Percentiles rank a stretch among this genome's conserved stretches.
Evolutionary conservation across 257 asterid genomes (phyloP).

Genomic region (Lithospermum erythrorhizon): DNA sequence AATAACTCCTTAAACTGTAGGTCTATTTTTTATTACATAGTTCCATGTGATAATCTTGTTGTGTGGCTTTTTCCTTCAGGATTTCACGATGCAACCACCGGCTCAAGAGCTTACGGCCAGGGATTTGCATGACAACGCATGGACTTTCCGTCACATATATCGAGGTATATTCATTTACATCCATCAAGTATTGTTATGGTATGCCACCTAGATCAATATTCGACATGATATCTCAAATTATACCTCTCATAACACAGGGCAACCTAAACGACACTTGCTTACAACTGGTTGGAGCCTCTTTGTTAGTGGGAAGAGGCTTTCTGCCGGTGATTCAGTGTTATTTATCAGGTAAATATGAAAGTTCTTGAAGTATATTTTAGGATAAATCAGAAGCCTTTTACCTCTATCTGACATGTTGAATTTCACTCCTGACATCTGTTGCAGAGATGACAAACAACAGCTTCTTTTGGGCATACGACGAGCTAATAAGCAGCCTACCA

Average conservation of each 20-base stretch:
- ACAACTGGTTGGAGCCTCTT: slow-evolving; percentile 96
- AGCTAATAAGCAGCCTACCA: slow-evolving; percentile 61
- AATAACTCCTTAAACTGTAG: neutral
- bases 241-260: slow-evolving; percentile 33
- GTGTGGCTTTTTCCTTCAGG: slow-evolving; percentile 27
- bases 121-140: slow-evolving; percentile 73
- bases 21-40: neutral
- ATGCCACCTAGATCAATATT: neutral
- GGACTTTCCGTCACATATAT: slow-evolving; percentile 92
- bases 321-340: slow-evolving; percentile 81
- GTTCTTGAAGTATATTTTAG: no score
- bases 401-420: no score
- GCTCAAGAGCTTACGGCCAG: slow-evolving; percentile 82
- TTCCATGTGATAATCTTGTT: neutral
- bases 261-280: slow-evolving; percentile 93
- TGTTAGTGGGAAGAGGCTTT: slow-evolving; percentile 81
- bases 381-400: no score
- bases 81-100: slow-evolving; percentile 87
- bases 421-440: neutral
- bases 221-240: slow-evolving; percentile 1
- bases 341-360: slow-evolving; percentile 41
- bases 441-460: slow-evolving; percentile 74
- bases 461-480: slow-evolving; percentile 69
- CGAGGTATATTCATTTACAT: slow-evolving; percentile 44
- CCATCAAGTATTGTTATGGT: neutral